phyloP scores from a whole-genome alignment of 2,329 filamentous ascomycete species.

The Paradendryphiella salina region DNA sequence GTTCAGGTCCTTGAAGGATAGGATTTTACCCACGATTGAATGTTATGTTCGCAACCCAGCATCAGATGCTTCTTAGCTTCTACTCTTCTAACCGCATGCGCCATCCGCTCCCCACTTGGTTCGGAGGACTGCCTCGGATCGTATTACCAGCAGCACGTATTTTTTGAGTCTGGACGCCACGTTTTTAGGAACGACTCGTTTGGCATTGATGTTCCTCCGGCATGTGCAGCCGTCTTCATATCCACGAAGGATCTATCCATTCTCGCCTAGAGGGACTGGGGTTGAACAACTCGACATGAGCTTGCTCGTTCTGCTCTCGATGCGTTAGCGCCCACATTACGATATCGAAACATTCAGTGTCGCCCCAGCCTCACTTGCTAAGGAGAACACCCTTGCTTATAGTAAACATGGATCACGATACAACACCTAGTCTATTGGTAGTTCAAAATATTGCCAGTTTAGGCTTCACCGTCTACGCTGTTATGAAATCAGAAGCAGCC shows the following conservation, averaged over 20 bases:
- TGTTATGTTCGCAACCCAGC: neutral
- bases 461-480: slow-evolving; percentile 4
- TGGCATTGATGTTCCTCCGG: slow-evolving; percentile 1
- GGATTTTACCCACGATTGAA: neutral
- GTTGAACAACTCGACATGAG: neutral
- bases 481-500: slow-evolving; percentile 2
- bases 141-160: slow-evolving; percentile 4
- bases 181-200: neutral
- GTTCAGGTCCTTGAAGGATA: neutral
- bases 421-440: neutral
- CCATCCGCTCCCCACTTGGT: neutral
- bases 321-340: slow-evolving; percentile 16
- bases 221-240: neutral
- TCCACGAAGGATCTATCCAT: neutral
- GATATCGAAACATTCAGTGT: slow-evolving; percentile 20
- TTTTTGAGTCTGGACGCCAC: neutral
- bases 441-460: neutral
- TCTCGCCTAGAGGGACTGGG: neutral
- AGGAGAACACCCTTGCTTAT: slow-evolving; percentile 1
- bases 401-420: neutral
- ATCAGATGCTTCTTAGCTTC: slow-evolving; percentile 5
- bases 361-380: slow-evolving; percentile 12
- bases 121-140: slow-evolving; percentile 4
- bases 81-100: slow-evolving; percentile 1
- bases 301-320: slow-evolving; percentile 1